Base-by-base conservation (phyloP, 140 eudicot species). In the Senecio squalidus region DNA sequence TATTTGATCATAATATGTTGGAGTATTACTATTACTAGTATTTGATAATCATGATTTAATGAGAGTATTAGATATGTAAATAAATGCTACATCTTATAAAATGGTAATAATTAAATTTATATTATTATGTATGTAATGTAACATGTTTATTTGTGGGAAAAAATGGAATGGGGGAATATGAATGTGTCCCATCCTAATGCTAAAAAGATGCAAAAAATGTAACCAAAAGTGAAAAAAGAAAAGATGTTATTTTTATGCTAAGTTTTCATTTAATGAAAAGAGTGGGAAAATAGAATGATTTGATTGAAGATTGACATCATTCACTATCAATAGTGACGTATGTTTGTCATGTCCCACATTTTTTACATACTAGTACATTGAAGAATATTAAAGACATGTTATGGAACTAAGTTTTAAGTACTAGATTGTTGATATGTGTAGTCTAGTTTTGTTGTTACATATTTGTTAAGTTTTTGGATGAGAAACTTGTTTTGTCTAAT, bases 261-360 rank as follows among this genome's bases (percentile, higher is more conserved):
- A 71, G 25, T 15, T 22, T 13, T 14, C 65, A 72, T 55, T 48
- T 55, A 69, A 64, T 72, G 68, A 64, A 36, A 48, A 20, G 77
- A 44, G 67, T 56, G 56, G 66, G 68, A 38, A 58, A 51, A 64
- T 72, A 27, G 41, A 64, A 38, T 67, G 77, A 72, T 72, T 71
- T 72, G 73, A 64, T 64, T 56, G 43, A 64, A 64, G 72, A 66
- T 72, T 64, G 72, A 53, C 51, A 64, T 66, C 71, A 64, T 41
- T 72, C 72, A 62, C 48, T 39, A 55, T 55, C 72, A 72, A 64
- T 72, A 72, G 77, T 72, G 77, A 72, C 52, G 58, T n/a, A n/a
- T n/a, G n/a, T 41, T 50, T 61, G 62, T 70, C 67, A 34, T 15
- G 48, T 13, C 66, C 44, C 76, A 57, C 55, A n/a, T 25, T 39